These are phyloP conservation scores for Ceratonia siliqua DNA, from an alignment of 306 rosid species.

Conservation along the genomic window DNA sequence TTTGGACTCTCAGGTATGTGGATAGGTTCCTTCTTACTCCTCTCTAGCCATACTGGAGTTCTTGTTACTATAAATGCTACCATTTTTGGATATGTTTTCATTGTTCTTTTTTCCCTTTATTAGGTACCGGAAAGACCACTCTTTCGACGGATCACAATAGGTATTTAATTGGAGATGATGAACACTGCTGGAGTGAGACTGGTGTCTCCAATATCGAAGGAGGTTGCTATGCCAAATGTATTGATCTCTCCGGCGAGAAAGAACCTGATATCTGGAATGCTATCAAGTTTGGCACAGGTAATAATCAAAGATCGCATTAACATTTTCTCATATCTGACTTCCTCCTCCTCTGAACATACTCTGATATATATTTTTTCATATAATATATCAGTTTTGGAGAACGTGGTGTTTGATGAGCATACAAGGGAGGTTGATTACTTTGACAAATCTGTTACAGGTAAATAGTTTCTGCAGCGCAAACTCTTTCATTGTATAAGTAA, in stretches of 20 bases:
- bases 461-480: neutral
- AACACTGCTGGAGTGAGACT: constrained; percentile 79
- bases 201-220: constrained; percentile 95
- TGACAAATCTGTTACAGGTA: constrained; percentile 89
- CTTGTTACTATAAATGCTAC: constrained; percentile 8
- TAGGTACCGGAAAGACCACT: constrained; percentile 91
- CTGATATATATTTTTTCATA: neutral
- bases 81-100: neutral
- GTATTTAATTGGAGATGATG: constrained; percentile 85
- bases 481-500: neutral
- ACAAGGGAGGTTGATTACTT: constrained; percentile 76
- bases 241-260: constrained; percentile 75
- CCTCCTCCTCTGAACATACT: neutral
- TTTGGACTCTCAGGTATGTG: constrained; percentile 96
- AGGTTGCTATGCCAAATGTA: constrained; percentile 96
- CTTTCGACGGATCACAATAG: constrained; percentile 80
- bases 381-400: constrained; percentile 69
- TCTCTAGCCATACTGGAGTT: constrained; percentile 25
- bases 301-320: constrained; percentile 1
- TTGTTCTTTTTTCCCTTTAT: neutral
- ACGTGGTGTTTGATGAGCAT: constrained; percentile 87
- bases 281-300: constrained; percentile 88
- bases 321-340: neutral
- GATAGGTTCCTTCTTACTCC: constrained; percentile 41
- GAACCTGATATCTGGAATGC: constrained; percentile 96